Evolutionary conservation across 495 filamentous ascomycete species (phyloP).

Genomic region (Amniculicola lignicola): DNA sequence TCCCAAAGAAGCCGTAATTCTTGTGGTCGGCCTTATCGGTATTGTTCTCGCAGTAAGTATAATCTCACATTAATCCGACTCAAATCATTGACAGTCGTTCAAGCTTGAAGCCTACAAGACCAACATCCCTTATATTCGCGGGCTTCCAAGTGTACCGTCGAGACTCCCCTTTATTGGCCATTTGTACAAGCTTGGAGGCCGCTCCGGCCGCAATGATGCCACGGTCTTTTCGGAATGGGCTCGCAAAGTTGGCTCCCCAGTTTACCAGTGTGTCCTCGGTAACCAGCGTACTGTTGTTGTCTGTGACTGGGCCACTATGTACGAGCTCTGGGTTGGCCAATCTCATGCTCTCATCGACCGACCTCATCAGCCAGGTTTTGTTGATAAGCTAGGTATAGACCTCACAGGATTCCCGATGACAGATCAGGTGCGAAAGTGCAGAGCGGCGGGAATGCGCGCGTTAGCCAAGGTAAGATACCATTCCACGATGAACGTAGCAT

Average conservation of each 20-base stretch:
- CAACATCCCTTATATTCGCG: not conserved
- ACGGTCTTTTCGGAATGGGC: not conserved
- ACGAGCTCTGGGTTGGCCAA: not conserved
- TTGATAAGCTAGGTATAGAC: slow-evolving; percentile 1
- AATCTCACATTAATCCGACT: not conserved
- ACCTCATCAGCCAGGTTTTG: not conserved
- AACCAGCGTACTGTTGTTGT: slow-evolving; percentile 4
- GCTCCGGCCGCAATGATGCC: not conserved
- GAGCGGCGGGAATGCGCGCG: not conserved
- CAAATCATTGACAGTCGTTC: not conserved
- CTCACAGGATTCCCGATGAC: not conserved
- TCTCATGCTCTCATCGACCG: slow-evolving; percentile 1
- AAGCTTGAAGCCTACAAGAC: not conserved
- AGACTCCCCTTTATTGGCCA: not conserved
- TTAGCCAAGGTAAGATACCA: not conserved
- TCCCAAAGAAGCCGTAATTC: not conserved
- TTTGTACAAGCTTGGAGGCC: not conserved
- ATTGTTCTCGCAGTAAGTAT: not conserved
- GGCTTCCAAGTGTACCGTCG: not conserved
- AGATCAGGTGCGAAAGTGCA: not conserved
- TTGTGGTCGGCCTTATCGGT: not conserved
- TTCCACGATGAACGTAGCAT: not conserved
- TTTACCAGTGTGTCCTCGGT: not conserved
- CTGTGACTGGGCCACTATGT: not conserved
- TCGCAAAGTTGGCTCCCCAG: not conserved